Evolutionary conservation across 306 rosid species (phyloP).

Genomic region (Gastrolobium bilobum): DNA sequence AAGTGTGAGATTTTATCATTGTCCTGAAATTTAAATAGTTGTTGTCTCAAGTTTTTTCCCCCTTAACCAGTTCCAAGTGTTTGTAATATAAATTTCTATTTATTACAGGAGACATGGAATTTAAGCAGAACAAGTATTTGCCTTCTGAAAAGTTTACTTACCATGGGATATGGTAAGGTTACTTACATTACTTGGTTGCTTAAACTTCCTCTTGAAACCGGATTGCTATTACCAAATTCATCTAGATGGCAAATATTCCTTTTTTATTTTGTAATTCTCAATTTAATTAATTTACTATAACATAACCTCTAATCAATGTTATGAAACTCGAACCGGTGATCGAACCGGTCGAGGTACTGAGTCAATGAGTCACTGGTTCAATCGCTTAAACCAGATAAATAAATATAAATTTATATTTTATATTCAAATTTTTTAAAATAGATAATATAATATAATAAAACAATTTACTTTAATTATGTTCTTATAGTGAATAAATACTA

Average conservation of each 20-base stretch:
- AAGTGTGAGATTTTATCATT: conserved; percentile 28
- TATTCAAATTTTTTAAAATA: too few species aligned
- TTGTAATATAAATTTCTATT: conserved; percentile 32
- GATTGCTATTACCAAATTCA: conserved; percentile 27
- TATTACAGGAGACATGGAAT: conserved; percentile 83
- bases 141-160: conserved; percentile 90
- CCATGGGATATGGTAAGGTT: conserved; percentile 23
- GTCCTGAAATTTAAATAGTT: neutral
- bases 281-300: neutral
- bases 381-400: too few species aligned
- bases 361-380: too few species aligned
- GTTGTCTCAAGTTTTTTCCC: conserved; percentile 3
- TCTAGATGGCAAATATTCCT: neutral
- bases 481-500: too few species aligned
- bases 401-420: too few species aligned
- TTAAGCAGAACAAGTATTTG: conserved; percentile 84
- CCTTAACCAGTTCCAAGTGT: conserved; percentile 25
- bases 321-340: too few species aligned
- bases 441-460: too few species aligned
- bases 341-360: too few species aligned
- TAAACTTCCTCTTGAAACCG: conserved; percentile 17
- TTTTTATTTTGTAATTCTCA: conserved; percentile 29
- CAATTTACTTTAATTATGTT: too few species aligned
- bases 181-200: conserved; percentile 62
- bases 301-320: conserved; percentile 16